phyloP scores from a whole-genome alignment of 1,284 basidiomycete species.

The Termitomyces sp. region DNA sequence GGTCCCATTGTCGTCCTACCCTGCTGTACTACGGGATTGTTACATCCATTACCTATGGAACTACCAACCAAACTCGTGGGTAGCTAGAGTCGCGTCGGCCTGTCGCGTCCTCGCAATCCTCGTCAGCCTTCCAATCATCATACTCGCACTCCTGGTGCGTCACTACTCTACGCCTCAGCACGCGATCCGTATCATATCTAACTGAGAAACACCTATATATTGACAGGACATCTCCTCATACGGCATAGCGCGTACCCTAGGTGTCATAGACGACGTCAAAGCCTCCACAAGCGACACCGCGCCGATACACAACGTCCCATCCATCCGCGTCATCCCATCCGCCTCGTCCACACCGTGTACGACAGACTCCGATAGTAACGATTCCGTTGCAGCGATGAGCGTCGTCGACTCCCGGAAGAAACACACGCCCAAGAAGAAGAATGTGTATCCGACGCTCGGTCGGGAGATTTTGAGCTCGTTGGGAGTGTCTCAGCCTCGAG shows the following conservation, averaged over 20 bases:
- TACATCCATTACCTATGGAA: constrained; percentile 61
- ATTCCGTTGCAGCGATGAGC: constrained; percentile 7
- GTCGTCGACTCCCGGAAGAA: too few species aligned
- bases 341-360: constrained; percentile 20
- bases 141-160: constrained; percentile 60
- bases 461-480: constrained; percentile 12
- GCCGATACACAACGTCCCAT: constrained; percentile 30
- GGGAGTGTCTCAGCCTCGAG: constrained; percentile 31
- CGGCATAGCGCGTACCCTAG: constrained; percentile 75
- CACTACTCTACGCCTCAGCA: constrained; percentile 6
- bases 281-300: constrained; percentile 59
- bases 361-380: constrained; percentile 23
- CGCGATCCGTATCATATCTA: constrained; percentile 2
- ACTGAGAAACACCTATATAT: constrained; percentile 1
- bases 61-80: constrained; percentile 61
- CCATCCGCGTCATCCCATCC: constrained; percentile 27
- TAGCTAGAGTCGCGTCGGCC: constrained; percentile 56
- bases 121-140: constrained; percentile 56
- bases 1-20: constrained; percentile 30
- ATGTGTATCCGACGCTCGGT: constrained; percentile 5
- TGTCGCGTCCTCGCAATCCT: constrained; percentile 63
- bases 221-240: constrained; percentile 74
- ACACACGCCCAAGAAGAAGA: too few species aligned
- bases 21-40: constrained; percentile 45
- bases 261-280: constrained; percentile 65